Conservation (phyloP, 140 eudicot genomes). For the Anethum foeniculum region DNA sequence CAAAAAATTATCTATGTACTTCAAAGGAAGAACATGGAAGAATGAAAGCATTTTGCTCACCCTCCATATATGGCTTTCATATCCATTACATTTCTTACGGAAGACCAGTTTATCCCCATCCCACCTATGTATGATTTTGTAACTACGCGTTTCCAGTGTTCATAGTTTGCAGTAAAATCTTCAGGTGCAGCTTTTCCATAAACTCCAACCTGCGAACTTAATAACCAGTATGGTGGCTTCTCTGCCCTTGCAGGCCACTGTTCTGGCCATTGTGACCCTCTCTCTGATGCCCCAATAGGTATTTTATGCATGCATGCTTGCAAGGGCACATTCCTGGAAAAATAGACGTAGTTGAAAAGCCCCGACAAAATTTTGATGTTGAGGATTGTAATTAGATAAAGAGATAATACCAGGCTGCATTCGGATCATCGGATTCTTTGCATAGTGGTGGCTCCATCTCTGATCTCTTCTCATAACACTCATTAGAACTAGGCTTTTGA, state of each 20-base stretch:
- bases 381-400: neutral
- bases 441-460: conserved; percentile 75
- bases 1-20: neutral
- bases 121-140: conserved; percentile 64
- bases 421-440: conserved; percentile 74
- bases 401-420: conserved; percentile 75
- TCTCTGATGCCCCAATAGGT: conserved; percentile 45
- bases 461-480: conserved; percentile 76
- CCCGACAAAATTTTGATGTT: neutral
- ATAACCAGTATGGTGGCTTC: conserved; percentile 82
- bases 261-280: conserved; percentile 92
- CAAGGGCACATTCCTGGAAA: conserved; percentile 72
- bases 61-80: conserved; percentile 98
- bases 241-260: conserved; percentile 69
- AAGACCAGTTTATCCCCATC: conserved; percentile 82
- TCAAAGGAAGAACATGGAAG: neutral
- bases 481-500: conserved; percentile 70
- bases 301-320: conserved; percentile 88
- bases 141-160: conserved; percentile 91
- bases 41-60: conserved; percentile 30
- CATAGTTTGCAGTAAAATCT: conserved; percentile 69
- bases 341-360: neutral
- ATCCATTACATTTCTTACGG: conserved; percentile 90
- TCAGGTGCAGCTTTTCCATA: conserved; percentile 94
- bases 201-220: conserved; percentile 73